Conservation (phyloP, 257 asterid genomes). For the Fraxinus cuspidata region DNA sequence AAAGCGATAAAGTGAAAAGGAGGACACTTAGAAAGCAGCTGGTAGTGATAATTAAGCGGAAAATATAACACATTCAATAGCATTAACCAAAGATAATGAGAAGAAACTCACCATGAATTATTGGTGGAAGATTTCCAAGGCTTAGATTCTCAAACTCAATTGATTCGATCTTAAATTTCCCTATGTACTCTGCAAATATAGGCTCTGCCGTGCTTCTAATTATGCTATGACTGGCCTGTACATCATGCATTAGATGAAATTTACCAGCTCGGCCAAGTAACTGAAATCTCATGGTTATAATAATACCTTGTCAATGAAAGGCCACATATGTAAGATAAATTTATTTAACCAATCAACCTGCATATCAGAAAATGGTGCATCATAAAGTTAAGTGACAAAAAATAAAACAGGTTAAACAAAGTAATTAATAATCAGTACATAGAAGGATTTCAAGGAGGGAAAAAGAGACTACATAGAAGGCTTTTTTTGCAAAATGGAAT, state of each 20-base stretch:
- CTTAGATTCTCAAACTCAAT: constrained; percentile 64
- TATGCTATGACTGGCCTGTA: constrained; percentile 66
- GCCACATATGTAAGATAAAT: constrained; percentile 73
- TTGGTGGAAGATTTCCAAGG: constrained; percentile 85
- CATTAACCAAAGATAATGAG: not conserved
- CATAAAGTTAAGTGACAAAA: not conserved
- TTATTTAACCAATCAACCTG: constrained; percentile 92
- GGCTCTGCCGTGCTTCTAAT: constrained; percentile 72
- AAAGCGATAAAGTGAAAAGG: not conserved
- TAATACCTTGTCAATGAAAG: constrained; percentile 77
- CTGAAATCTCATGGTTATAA: not conserved
- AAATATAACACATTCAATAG: not conserved
- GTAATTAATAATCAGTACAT: not conserved
- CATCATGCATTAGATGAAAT: constrained; percentile 19
- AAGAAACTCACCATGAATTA: constrained; percentile 62
- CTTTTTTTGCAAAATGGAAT: not conserved
- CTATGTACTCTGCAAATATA: constrained; percentile 69
- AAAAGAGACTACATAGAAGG: not conserved
- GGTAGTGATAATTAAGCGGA: not conserved
- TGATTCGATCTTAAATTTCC: constrained; percentile 62
- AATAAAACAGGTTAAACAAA: not conserved
- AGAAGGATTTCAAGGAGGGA: not conserved
- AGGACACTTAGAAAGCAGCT: not conserved
- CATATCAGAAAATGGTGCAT: constrained; percentile 21
- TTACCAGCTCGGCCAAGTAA: not conserved